Base-by-base conservation (phyloP, 768 basidiomycete species). In the Naematelia aurantialba region DNA sequence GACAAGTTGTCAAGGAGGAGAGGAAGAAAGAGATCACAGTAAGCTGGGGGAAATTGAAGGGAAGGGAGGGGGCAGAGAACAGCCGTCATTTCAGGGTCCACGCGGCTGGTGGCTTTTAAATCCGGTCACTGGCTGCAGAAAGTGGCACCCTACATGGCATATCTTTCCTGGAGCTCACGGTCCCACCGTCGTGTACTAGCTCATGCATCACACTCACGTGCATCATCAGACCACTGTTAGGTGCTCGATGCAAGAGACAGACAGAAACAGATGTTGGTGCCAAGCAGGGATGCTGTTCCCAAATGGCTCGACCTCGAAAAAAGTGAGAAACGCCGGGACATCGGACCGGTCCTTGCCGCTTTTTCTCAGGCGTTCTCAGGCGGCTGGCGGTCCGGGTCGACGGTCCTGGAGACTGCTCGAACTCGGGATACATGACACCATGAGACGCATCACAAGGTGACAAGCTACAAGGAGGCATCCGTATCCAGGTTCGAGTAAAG, bases 11-110 rank as follows among this genome's bases (percentile, higher is more conserved):
- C 42, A 14, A 50, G 13, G 5, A 17, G 22, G 24, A 56, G 39
- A 21, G 49, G 14, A 26, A 47, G 29, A 58, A 52, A 34, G 45
- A 59, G 25, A 45, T 26, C 47, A 58, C 45, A 61, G 46, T 58
- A 29, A 55, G 55, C 58, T 54, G 58, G 59, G 34, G 34, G 8
- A 39, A 17, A 17, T 17, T 39, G 34, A 25, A 50, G 45, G 17
- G 56, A 58, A 30, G 55, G 26, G 10, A 3, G 8, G 8, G 17
- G 21, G 22, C 55, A 45, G 24, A 19, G 22, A 46, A 19, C 55
- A 19, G 29, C 24, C 30, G 24, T 30, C 24, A 5, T n/a, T 22
- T 3, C 2, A 11, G 44, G 24, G 27, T 42, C 55, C 45, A 45
- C 17, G 34, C 34, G 34, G 34, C 34, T 39, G 34, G 19, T 1